Base-by-base conservation (phyloP, 2,329 filamentous ascomycete species). In the Magnaporthiopsis incrustans region DNA sequence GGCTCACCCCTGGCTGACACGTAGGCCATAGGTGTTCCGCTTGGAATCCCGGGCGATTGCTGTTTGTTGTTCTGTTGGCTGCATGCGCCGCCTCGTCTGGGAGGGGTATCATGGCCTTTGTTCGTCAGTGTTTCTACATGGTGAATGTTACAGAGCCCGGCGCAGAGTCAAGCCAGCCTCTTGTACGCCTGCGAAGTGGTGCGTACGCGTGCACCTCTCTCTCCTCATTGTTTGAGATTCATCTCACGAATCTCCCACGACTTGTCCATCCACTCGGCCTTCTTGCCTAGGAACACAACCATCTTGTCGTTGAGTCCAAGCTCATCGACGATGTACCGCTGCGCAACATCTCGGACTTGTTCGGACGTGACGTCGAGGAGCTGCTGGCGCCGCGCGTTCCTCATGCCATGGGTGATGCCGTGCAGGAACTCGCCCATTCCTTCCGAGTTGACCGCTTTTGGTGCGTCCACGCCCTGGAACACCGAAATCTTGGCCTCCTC, bases 401-500 rank as follows among this genome's bases (percentile, higher is more conserved):
- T 88, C 92, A 98, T 97, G 70, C 92, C 89, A 66, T 95, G 86
- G 1, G 90, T 91, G 50, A 99, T 83, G 15, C 92, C 92, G 35
- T 87, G 90, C 71, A 97, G 79, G 77, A 99, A 99, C 63, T 88
- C 83, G 58, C 85, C 83, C 86, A 96, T 90, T 50, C 94, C 95
- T 74, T 98, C 94, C 62, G 90, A 83, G 73, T 90, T 95, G 27
- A 98, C 92, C 56, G 90, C 89, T 69, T 89, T 84, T 0, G 95
- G 95, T 14, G 94, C 94, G 75, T 99, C 95, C 12, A 97, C 85
- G 50, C 85, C 82, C 76, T 99, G 93, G 81, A 99, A 99, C 15
- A 97, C 89, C 33, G 90, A 92, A 56, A 99, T 85, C 78, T 99
- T 99, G 67, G 95, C 95, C 75, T 99, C 95, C 72, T 98, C 94